These are phyloP conservation scores for Xanthoconium stramineum DNA, from an alignment of 768 basidiomycete species.

Conservation along the genomic window DNA sequence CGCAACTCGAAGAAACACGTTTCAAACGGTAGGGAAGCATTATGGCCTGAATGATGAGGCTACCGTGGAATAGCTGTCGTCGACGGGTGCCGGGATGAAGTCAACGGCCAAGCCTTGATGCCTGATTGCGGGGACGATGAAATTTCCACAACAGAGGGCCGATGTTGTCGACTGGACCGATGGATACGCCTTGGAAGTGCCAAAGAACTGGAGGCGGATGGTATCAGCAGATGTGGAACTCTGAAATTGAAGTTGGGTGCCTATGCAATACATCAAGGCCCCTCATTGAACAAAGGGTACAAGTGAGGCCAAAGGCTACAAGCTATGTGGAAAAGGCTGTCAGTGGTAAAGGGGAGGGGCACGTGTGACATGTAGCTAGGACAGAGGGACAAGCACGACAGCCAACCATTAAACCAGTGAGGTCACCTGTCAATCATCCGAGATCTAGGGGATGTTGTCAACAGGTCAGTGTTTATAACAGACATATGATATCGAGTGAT, in stretches of 20 bases:
- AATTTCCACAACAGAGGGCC: slow-evolving; percentile 77
- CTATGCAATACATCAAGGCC: slow-evolving; percentile 73
- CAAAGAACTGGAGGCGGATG: slow-evolving; percentile 65
- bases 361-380: slow-evolving; percentile 49
- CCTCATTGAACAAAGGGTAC: slow-evolving; percentile 90
- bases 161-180: slow-evolving; percentile 91
- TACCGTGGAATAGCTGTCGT: slow-evolving; percentile 92
- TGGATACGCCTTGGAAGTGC: slow-evolving; percentile 96
- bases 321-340: slow-evolving; percentile 43
- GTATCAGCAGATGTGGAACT: neutral
- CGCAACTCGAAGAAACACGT: too few species aligned
- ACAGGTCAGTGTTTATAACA: too few species aligned
- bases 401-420: slow-evolving; percentile 91
- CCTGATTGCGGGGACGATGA: slow-evolving; percentile 88
- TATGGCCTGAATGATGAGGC: slow-evolving; percentile 48
- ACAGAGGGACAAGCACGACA: slow-evolving; percentile 94
- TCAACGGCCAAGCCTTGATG: slow-evolving; percentile 88
- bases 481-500: slow-evolving; percentile 74
- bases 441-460: slow-evolving; percentile 42
- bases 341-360: neutral
- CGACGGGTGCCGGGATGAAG: slow-evolving; percentile 86
- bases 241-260: slow-evolving; percentile 20
- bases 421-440: slow-evolving; percentile 81
- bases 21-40: too few species aligned
- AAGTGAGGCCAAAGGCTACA: slow-evolving; percentile 79